Evolutionary conservation across 352 stramenopile genomes (phyloP), one percentile per base, ranked within the genome.

Genomic region (Achlya hypogyna): DNA sequence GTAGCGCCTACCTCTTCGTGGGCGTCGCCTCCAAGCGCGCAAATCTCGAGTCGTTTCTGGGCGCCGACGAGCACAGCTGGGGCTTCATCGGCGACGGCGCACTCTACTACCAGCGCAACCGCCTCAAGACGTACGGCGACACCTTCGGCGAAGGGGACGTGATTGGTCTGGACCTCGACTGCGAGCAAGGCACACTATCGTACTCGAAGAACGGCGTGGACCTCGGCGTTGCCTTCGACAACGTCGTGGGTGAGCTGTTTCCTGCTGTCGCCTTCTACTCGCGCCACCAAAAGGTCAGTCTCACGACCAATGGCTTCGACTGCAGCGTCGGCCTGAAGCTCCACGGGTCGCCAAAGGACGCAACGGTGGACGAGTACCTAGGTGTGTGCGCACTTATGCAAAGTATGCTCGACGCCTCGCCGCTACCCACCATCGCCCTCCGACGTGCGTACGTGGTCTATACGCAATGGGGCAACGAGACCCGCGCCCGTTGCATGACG

Each of bases 81-180:
- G 97, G 97, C 9, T 98, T 98, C 60, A 99, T 99, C 60, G 97
- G 96, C 0, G 98, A 98, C 58, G 96, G 98, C 71, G 96, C 96
- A n/a, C 75, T 99, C 16, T 99, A 98, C 74, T 97, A 99, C 70
- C 96, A 98, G 66, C 81, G 96, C 25, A 97, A 95, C 63, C 98
- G 97, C 9, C 58, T 97, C 8, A 90, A 86, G 6, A 73, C 88
- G 27, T 98, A 96, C 54, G 91, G 92, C 6, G 86, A 93, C 16
- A 69, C 49, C 1, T 98, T 96, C 71, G 72, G 73, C 0, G 82
- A 96, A 74, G 89, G 88, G 1, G 92, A 98, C 53, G 73, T 82
- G 40, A 87, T 98, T 28, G 82, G 83, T 0, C 81, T 95, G 8
- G 78, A 74, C 0, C 71, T 97, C 12, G 81, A 97, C 70, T 94